A percentile compares a stretch with the other conserved stretches of the same genome.
phyloP scores from a whole-genome alignment of 202 grass and related monocot genomes.

The Panicum virgatum region DNA sequence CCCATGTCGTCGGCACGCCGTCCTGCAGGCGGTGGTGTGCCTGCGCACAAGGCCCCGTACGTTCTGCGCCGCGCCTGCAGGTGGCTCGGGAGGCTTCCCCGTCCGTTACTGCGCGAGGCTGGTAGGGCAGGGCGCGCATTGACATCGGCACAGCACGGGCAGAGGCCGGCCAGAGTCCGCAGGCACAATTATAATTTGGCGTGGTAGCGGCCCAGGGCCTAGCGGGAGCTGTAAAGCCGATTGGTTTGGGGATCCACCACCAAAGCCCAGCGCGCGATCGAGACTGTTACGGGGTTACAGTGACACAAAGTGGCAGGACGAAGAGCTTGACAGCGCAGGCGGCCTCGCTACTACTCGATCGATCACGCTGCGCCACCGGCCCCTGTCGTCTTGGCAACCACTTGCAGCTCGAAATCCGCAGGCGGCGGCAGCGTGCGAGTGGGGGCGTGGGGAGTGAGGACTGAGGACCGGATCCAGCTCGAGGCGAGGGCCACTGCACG shows the following conservation, averaged over 20 bases:
- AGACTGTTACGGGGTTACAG: too few species aligned
- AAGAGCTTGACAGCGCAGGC: slow-evolving; percentile 13
- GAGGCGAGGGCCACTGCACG: slow-evolving; percentile 14
- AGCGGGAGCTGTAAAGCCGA: slow-evolving; percentile 38
- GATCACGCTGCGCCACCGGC: not conserved
- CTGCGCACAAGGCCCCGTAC: too few species aligned
- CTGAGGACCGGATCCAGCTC: slow-evolving; percentile 48
- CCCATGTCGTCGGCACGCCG: slow-evolving; percentile 51
- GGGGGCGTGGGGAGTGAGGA: not conserved
- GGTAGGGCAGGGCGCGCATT: not conserved
- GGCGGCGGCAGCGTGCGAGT: not conserved
- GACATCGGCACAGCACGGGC: slow-evolving; percentile 25
- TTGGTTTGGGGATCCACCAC: not conserved
- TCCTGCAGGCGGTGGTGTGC: too few species aligned
- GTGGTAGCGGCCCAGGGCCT: too few species aligned
- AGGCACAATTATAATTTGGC: slow-evolving; percentile 26
- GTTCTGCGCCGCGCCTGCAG: not conserved
- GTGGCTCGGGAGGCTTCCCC: slow-evolving; percentile 36
- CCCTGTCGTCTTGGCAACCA: slow-evolving; percentile 29
- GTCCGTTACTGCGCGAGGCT: slow-evolving; percentile 4
- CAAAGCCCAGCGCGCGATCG: not conserved
- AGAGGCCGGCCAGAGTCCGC: slow-evolving; percentile 3
- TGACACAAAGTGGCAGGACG: slow-evolving; percentile 4
- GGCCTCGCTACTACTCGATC: slow-evolving; percentile 4
- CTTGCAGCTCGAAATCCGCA: slow-evolving; percentile 32